phyloP scores from a whole-genome alignment of 148 eudicot species.

The Rheum nobile region DNA sequence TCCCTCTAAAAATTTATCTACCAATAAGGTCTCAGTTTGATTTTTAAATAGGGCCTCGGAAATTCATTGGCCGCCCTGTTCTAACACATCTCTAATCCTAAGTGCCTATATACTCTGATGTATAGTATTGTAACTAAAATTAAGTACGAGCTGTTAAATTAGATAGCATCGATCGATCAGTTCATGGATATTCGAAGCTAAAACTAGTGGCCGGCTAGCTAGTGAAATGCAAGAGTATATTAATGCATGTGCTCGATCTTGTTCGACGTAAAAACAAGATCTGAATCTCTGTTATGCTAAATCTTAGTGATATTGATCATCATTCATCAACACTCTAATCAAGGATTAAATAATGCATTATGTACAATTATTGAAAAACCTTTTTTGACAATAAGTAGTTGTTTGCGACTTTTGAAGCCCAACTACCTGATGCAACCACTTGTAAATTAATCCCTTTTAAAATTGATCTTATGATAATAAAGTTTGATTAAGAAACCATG shows the following conservation, averaged over 20 bases:
- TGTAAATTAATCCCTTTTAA: neutral
- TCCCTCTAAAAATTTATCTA: no score
- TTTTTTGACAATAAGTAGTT: neutral
- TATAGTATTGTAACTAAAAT: no score
- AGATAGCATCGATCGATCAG: no score
- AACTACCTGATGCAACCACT: neutral
- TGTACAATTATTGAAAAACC: neutral
- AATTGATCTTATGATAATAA: neutral
- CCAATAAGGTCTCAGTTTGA: no score
- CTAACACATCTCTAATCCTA: no score
- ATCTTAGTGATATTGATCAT: neutral
- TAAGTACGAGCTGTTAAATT: no score
- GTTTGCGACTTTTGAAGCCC: slow-evolving; percentile 3
- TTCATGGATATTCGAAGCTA: neutral
- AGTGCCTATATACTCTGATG: no score
- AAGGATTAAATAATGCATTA: neutral
- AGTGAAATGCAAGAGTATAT: neutral
- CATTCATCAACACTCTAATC: neutral
- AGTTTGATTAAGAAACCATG: neutral
- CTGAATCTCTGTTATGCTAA: neutral
- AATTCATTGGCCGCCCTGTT: no score
- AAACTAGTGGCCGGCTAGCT: neutral
- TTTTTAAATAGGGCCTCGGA: no score
- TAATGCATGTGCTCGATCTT: neutral
- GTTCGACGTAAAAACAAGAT: neutral